Conservation (phyloP, 2,329 filamentous ascomycete species). For the Aspergillus piperis region DNA sequence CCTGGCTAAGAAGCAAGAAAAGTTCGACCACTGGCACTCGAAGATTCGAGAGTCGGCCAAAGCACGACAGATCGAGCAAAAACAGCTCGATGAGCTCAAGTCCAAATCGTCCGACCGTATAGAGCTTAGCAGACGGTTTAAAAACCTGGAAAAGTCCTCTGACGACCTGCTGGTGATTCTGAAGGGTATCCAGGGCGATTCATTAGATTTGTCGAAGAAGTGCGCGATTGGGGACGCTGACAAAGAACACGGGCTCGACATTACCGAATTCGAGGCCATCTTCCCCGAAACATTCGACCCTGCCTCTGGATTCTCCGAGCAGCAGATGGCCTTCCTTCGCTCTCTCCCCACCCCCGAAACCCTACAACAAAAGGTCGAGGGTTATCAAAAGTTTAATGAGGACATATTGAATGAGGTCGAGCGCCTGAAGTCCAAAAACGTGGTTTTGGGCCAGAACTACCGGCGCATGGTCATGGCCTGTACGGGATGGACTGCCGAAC, state of each 20-base stretch:
- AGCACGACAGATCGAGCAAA: slow-evolving; percentile 74
- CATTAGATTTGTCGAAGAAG: slow-evolving; percentile 48
- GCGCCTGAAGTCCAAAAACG: slow-evolving; percentile 73
- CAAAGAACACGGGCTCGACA: slow-evolving; percentile 40
- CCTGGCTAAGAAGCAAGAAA: slow-evolving; percentile 78
- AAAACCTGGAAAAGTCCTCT: slow-evolving; percentile 73
- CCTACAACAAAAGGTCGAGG: slow-evolving; percentile 68
- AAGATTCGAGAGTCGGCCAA: slow-evolving; percentile 79
- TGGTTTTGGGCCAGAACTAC: slow-evolving; percentile 84
- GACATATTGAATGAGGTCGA: slow-evolving; percentile 67
- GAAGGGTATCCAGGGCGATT: slow-evolving; percentile 49
- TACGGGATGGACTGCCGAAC: slow-evolving; percentile 73
- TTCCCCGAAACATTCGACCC: slow-evolving; percentile 44
- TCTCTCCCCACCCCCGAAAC: slow-evolving; percentile 61
- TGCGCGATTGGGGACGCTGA: slow-evolving; percentile 53
- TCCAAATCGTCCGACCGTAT: slow-evolving; percentile 63
- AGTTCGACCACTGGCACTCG: slow-evolving; percentile 78
- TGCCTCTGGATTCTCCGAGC: slow-evolving; percentile 43
- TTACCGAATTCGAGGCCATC: slow-evolving; percentile 36
- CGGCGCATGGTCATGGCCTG: slow-evolving; percentile 84
- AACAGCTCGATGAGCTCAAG: slow-evolving; percentile 70
- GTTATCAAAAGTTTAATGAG: slow-evolving; percentile 69
- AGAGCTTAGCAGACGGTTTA: slow-evolving; percentile 69
- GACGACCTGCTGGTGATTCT: slow-evolving; percentile 66
- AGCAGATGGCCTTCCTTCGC: slow-evolving; percentile 47